Base-by-base conservation (phyloP, 148 eudicot genomes). In the Amaranthus palmeri region DNA sequence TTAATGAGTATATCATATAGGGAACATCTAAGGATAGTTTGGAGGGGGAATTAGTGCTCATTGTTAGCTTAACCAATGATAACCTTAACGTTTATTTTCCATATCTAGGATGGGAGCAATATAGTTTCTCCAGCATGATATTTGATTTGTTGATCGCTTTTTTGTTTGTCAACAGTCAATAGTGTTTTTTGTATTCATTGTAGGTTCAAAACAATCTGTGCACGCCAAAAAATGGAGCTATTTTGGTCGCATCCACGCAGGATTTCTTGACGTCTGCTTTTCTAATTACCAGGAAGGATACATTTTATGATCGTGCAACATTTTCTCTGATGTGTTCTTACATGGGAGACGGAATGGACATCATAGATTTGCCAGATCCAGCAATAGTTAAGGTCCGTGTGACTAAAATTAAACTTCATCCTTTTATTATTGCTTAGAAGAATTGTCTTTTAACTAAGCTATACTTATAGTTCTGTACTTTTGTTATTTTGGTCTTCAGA, bases 181-280 rank as follows among this genome's bases (percentile, higher is more conserved):
- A 17, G n/a, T 49, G 43, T 8, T 4, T 40, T 58, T 54, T 59
- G 10, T 61, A 36, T 45, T 14, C 15, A 18, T 51, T 78, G 72
- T 83, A 95, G 99, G 99, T 95, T 49, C 99, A 95, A 83, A 95
- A 95, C 85, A 95, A 95, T 78, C 80, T 95, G 60, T 95, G 97
- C 76, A 95, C 97, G 48, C 99, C 99, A 8, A 95, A 95, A 75
- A 95, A 88, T 77, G 99, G 98, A 69, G 86, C 89, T 73, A 87
- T 95, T 83, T 88, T 95, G 85, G 99, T 95, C 61, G 99, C 99
- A 58, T 92, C 99, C 7, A 95, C 99, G 12, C 97, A 95, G 79
- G 98, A 93, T 83, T 92, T 95, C 80, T 74, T 95, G 76, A 95
- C 99, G 4, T 89, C 97, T 17, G 91, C 99, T 61, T 95, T 83